Base-by-base conservation (phyloP, 2,329 filamentous ascomycete genomes). In the Fusarium anthophilum region DNA sequence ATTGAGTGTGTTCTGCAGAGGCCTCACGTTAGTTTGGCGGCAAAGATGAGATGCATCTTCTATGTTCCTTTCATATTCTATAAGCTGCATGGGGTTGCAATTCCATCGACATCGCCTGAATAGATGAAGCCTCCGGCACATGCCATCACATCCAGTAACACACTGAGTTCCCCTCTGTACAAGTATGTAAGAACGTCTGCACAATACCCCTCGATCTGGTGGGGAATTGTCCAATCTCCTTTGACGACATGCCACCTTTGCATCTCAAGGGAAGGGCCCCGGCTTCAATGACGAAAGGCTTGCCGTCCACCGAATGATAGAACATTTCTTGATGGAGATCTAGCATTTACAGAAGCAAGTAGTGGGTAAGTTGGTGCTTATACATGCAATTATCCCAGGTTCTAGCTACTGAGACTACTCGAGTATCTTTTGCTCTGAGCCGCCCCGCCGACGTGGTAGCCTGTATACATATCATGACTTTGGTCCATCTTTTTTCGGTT, bases 141-240 rank as follows among this genome's bases (percentile, higher is more conserved):
- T 57, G n/a, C 20, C 43, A 63, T 51, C 48, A 14, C 30, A 51
- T 35, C 30, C 22, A 51, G 12, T 17, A 20, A 57, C 59, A 20
- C 63, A 67, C 58, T 57, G 66, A 57, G 45, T 47, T 44, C 56
- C 50, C 63, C 65, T 63, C 67, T 47, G 44, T 45, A 13, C 12
- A 35, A 35, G 18, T 28, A 28, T 63, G 55, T 41, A 66, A 59
- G 54, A 65, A 45, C 65, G 45, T 39, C 41, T 61, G 43, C 71
- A 66, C 39, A 38, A 48, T 74, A 63, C 75, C 74, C 75, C 75
- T 79, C 74, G 77, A 78, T 78, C 74, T 77, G 55, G 77, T 75
- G 76, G 76, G 73, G 76, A 75, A 78, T 77, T 76, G 66, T 60
- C 72, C 76, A 78, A 77, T 79, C 69, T 72, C 45, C 57, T 70